These are phyloP conservation scores for Phtheirospermum japonicum DNA, from an alignment of 257 asterid species.

Conservation along the genomic window DNA sequence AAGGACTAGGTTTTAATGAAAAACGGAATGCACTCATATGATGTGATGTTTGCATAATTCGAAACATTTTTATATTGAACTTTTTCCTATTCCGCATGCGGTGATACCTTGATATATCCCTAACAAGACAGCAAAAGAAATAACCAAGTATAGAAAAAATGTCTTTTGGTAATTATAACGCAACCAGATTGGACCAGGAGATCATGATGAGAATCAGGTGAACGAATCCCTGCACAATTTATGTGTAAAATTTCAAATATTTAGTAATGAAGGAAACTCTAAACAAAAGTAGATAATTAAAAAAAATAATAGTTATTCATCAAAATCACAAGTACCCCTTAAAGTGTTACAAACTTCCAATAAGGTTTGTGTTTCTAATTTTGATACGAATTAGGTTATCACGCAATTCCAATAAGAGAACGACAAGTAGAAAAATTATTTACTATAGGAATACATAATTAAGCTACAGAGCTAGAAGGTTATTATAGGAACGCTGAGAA, in stretches of 20 bases:
- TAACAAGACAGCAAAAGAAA: constrained; percentile 44
- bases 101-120: constrained; percentile 68
- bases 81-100: constrained; percentile 72
- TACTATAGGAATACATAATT: too few species aligned
- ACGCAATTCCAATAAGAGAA: background rate
- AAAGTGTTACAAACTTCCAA: too few species aligned
- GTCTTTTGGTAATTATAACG: constrained; percentile 51
- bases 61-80: constrained; percentile 55
- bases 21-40: too few species aligned
- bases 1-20: background rate
- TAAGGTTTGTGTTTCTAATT: background rate
- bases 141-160: constrained; percentile 59
- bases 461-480: too few species aligned
- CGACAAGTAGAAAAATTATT: background rate
- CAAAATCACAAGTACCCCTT: background rate
- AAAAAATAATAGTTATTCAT: too few species aligned
- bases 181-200: constrained; percentile 51
- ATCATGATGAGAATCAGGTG: constrained; percentile 44
- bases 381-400: background rate
- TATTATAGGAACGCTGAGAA: too few species aligned
- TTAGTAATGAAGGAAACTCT: constrained; percentile 16
- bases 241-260: constrained; percentile 5
- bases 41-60: too few species aligned
- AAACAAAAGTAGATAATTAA: background rate
- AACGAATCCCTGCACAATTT: constrained; percentile 66